Conservation (phyloP, 805 yeast genomes). For the Candida insectorum region DNA sequence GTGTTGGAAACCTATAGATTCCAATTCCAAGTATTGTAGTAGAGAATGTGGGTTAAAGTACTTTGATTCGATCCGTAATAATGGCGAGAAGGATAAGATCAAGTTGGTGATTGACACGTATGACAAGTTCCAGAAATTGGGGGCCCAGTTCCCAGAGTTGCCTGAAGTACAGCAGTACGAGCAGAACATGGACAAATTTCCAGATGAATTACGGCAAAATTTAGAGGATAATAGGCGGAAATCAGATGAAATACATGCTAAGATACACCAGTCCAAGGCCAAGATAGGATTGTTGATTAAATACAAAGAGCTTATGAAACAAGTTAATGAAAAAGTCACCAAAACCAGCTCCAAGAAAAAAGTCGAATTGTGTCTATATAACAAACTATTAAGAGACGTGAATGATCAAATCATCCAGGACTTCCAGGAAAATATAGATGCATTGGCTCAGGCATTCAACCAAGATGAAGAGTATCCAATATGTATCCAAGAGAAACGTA, state of each 20-base stretch:
- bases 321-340: slow-evolving; percentile 33
- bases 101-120: slow-evolving; percentile 16
- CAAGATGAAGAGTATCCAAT: slow-evolving; percentile 3
- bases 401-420: neutral
- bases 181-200: slow-evolving; percentile 15
- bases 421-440: slow-evolving; percentile 2
- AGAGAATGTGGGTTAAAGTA: slow-evolving; percentile 62
- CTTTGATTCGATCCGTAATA: slow-evolving; percentile 8
- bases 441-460: slow-evolving; percentile 2
- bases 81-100: slow-evolving; percentile 9
- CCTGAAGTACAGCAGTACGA: slow-evolving; percentile 25
- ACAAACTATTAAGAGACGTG: slow-evolving; percentile 8
- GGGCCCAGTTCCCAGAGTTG: slow-evolving; percentile 42
- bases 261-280: slow-evolving; percentile 12
- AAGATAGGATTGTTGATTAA: slow-evolving; percentile 19
- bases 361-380: slow-evolving; percentile 11
- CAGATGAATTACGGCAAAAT: slow-evolving; percentile 14
- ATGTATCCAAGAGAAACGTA: slow-evolving; percentile 53
- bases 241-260: slow-evolving; percentile 11
- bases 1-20: slow-evolving; percentile 55
- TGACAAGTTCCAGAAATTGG: slow-evolving; percentile 21
- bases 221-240: slow-evolving; percentile 18
- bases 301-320: slow-evolving; percentile 34
- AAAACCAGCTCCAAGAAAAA: slow-evolving; percentile 9
- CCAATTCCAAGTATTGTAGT: slow-evolving; percentile 67